phyloP scores from a whole-genome alignment of 352 stramenopile genomes.

The Globisporangium irregulare region DNA sequence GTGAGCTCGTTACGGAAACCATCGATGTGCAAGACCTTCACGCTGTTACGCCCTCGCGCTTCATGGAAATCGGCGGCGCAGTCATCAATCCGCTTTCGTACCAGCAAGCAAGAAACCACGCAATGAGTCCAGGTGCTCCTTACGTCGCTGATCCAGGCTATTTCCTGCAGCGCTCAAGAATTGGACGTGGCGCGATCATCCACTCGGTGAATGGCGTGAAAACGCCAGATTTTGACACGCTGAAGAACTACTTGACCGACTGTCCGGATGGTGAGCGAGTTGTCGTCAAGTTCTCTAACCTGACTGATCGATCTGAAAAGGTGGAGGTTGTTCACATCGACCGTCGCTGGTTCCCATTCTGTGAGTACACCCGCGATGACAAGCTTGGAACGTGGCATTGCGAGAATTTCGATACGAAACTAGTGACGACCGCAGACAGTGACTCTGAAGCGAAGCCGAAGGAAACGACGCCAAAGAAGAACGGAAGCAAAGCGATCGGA shows the following conservation, averaged over 20 bases:
- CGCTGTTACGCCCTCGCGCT: conserved; percentile 76
- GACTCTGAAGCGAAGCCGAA: conserved; percentile 16
- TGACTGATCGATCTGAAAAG: conserved; percentile 75
- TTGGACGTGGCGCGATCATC: conserved; percentile 83
- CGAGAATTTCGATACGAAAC: conserved; percentile 43
- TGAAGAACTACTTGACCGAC: conserved; percentile 75
- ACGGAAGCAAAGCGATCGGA: conserved; percentile 39
- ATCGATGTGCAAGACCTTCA: conserved; percentile 86
- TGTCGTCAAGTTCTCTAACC: conserved; percentile 81
- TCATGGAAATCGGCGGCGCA: conserved; percentile 84
- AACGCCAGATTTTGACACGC: conserved; percentile 81
- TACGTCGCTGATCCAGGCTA: conserved; percentile 89
- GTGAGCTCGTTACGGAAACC: conserved; percentile 51
- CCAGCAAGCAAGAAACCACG: conserved; percentile 87
- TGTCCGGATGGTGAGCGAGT: conserved; percentile 80
- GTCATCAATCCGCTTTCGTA: conserved; percentile 90
- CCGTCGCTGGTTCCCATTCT: conserved; percentile 90
- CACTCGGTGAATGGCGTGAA: conserved; percentile 82
- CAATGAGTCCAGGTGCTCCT: conserved; percentile 55
- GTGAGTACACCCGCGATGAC: conserved; percentile 78
- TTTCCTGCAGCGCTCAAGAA: conserved; percentile 86
- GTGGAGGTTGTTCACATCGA: conserved; percentile 88
- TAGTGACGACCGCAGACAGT: conserved; percentile 6
- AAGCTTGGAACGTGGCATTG: conserved; percentile 78
- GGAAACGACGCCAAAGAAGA: conserved; percentile 16